These are phyloP conservation scores for Calonectria montana DNA, from an alignment of 2,329 filamentous ascomycete genomes.

Conservation along the genomic window DNA sequence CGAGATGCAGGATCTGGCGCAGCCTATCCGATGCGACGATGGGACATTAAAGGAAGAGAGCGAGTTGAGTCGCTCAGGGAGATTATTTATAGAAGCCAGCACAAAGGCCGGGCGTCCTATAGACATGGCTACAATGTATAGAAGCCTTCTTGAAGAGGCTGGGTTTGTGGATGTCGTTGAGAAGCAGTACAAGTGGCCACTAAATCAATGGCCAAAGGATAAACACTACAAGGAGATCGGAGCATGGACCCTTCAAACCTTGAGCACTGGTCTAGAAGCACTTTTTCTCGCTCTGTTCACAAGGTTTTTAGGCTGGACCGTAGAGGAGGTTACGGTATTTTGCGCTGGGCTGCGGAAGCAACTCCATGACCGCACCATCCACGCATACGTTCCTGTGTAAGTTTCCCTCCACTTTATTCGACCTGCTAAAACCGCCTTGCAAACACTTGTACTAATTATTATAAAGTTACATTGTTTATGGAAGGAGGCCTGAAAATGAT, in stretches of 20 bases:
- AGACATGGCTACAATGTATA: conserved; percentile 10
- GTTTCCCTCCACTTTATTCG: neutral
- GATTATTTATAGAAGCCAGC: conserved; percentile 9
- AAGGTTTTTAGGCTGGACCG: conserved; percentile 6
- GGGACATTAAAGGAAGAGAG: neutral
- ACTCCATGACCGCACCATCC: conserved; percentile 7
- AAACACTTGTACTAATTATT: neutral
- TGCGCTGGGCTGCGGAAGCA: conserved; percentile 2
- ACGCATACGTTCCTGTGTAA: conserved; percentile 20
- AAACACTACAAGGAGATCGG: conserved; percentile 25
- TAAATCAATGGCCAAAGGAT: conserved; percentile 22
- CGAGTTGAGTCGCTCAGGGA: neutral
- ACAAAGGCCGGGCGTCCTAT: conserved; percentile 3
- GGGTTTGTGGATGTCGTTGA: conserved; percentile 21
- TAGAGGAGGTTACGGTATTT: conserved; percentile 14
- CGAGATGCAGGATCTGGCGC: conserved; percentile 23
- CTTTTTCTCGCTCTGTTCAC: conserved; percentile 16
- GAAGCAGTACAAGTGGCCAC: conserved; percentile 18
- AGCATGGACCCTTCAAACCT: conserved; percentile 4
- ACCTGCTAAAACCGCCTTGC: neutral
- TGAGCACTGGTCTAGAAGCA: conserved; percentile 14
- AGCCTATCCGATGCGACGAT: conserved; percentile 18
- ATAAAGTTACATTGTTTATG: conserved; percentile 10
- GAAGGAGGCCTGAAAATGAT: neutral
- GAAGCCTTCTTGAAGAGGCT: conserved; percentile 18